Conservation (phyloP, 2,329 filamentous ascomycete genomes). For the Colletotrichum eleusines region DNA sequence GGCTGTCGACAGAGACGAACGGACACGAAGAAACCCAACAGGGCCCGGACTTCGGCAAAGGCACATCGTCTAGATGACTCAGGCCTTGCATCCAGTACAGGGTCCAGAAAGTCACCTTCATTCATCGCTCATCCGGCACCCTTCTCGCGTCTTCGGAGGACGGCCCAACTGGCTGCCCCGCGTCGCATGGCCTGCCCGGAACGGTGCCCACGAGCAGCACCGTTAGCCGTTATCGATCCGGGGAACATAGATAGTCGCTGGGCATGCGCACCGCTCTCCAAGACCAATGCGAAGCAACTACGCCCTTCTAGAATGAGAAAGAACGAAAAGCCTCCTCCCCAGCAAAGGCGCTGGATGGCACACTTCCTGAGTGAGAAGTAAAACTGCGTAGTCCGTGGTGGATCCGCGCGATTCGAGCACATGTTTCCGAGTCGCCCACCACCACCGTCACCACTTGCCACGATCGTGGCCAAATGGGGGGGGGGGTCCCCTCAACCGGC, state of each 20-base stretch:
- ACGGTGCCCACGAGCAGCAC: background rate
- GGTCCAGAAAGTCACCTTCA: background rate
- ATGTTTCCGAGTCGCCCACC: background rate
- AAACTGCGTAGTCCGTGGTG: background rate
- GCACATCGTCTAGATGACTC: background rate
- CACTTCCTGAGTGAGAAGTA: too few species aligned
- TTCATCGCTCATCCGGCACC: background rate
- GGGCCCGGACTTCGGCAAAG: background rate
- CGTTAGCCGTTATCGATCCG: background rate
- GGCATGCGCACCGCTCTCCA: too few species aligned
- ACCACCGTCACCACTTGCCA: background rate
- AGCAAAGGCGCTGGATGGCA: background rate
- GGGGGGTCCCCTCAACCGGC: background rate
- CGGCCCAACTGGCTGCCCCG: conserved; percentile 13
- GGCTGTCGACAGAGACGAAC: too few species aligned
- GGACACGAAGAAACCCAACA: background rate
- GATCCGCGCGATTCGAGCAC: background rate
- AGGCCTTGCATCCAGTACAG: background rate
- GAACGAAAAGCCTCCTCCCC: background rate
- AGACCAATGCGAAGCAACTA: background rate
- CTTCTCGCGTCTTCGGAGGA: background rate
- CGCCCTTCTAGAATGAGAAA: too few species aligned
- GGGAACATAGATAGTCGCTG: background rate
- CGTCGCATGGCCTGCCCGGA: conserved; percentile 13
- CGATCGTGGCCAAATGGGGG: background rate